Conservation (phyloP, 1,284 basidiomycete species). For the Fistulina hepatica region DNA sequence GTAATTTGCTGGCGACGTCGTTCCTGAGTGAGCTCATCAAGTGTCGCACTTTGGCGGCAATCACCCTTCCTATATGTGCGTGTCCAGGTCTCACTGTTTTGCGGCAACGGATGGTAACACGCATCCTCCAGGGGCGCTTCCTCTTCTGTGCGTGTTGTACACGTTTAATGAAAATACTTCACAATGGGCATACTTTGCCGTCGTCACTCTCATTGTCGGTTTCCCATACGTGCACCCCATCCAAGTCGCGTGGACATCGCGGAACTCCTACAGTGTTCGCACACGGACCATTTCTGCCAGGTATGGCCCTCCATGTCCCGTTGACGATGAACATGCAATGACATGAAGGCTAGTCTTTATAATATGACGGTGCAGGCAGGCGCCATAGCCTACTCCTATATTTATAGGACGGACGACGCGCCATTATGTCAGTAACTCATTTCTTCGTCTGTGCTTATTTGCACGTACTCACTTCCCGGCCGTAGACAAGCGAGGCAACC, state of each 20-base stretch:
- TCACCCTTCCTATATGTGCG: conserved; percentile 51
- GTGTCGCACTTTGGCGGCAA: conserved; percentile 39
- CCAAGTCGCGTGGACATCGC: conserved; percentile 51
- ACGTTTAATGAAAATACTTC: conserved; percentile 40
- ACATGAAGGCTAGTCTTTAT: no score
- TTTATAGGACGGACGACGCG: conserved; percentile 37
- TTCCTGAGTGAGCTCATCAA: conserved; percentile 46
- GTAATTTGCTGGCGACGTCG: conserved; percentile 34
- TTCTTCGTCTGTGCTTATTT: background rate
- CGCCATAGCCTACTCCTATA: conserved; percentile 20
- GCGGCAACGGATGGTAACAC: no score
- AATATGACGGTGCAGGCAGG: conserved; percentile 49
- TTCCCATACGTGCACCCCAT: conserved; percentile 37
- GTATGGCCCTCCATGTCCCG: no score
- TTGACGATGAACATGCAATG: no score
- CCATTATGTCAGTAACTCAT: conserved; percentile 33
- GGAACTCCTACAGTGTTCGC: conserved; percentile 48
- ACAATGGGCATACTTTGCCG: conserved; percentile 49
- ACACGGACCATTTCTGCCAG: no score
- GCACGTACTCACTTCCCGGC: conserved; percentile 2
- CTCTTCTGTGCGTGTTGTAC: conserved; percentile 46
- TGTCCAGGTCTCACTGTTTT: no score
- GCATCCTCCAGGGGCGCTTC: no score
- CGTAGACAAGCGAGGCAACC: conserved; percentile 37
- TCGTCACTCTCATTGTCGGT: conserved; percentile 44